Evolutionary conservation across 768 basidiomycete species (phyloP), one percentile per base, ranked within the genome.

Genomic region (Kwoniella shandongensis): DNA sequence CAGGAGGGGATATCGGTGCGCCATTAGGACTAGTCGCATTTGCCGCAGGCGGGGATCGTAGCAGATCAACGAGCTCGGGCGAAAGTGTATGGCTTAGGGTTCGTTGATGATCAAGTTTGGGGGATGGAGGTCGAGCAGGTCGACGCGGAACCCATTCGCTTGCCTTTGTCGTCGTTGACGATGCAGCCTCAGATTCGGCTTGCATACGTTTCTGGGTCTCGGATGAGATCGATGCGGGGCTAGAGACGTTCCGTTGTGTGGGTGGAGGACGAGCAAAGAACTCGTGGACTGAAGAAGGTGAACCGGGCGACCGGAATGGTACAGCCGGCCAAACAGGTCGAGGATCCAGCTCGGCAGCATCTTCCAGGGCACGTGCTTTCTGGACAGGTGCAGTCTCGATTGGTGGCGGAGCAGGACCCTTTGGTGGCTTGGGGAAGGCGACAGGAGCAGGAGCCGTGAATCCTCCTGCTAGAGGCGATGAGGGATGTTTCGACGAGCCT

Each of bases 141-240:
- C 75, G 32, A 25, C 44, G 58, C 15, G 73, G 70, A 44, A 54
- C 60, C 73, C 73, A 72, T 22, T 70, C 71, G 5, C 49, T 13
- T 1, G 65, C 45, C 15, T 44, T 26, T n/a, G 57, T 23, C 13
- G 57, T 23, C 13, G 44, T 7, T n/a, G 23, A 13, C 17, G 45
- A 51, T 17, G 8, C 36, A 32, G 32, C 32, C 5, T 54, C 45
- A 17, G 51, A 46, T 7, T 66, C 59, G 8, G 54, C 46, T 46
- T 66, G 58, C 73, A 73, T 73, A 13, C 73, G 59, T 30, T 57
- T 57, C 29, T 67, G 58, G 5, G 75, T 73, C 55, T 76, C 75
- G 2, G 52, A 41, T 1, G 71, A 74, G 12, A 74, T 52, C 7
- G 69, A 25, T 1, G 50, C 49, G 17, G 56, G 56, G 13, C 41